A percentile compares a stretch with the other conserved stretches of the same genome.
phyloP scores from a whole-genome alignment of 257 asterid species.

The Orobanche coerulescens region DNA sequence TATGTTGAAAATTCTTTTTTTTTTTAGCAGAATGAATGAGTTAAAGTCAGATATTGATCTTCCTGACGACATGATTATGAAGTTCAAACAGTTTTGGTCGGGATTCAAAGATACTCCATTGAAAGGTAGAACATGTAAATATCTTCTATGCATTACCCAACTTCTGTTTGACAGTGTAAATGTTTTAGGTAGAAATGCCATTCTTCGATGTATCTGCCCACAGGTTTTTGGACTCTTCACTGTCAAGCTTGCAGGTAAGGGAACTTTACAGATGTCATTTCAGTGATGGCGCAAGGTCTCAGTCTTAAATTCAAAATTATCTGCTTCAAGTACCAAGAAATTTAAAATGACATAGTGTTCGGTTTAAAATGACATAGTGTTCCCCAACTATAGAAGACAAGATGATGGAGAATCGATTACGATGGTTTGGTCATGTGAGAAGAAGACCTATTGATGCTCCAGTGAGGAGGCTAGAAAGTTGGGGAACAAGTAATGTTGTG shows the following conservation, averaged over 20 bases:
- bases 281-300: conserved; percentile 8
- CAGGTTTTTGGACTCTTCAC: conserved; percentile 97
- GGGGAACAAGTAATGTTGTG: too few species aligned
- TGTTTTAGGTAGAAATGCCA: conserved; percentile 77
- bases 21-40: conserved; percentile 76
- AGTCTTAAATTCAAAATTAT: not conserved
- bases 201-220: conserved; percentile 85
- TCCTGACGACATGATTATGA: conserved; percentile 54
- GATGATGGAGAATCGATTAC: too few species aligned
- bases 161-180: conserved; percentile 9
- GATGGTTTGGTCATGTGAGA: too few species aligned
- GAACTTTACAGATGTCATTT: conserved; percentile 4
- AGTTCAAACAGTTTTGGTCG: conserved; percentile 78
- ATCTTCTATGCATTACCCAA: not conserved
- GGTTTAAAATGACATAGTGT: too few species aligned
- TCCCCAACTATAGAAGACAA: too few species aligned
- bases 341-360: not conserved
- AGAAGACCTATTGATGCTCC: too few species aligned
- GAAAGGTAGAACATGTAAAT: conserved; percentile 46
- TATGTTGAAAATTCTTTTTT: conserved; percentile 1
- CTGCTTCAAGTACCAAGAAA: conserved; percentile 6
- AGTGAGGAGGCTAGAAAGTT: too few species aligned
- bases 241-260: conserved; percentile 93
- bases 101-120: conserved; percentile 65
- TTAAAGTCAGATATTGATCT: conserved; percentile 68